phyloP scores from a whole-genome alignment of 257 asterid genomes.

The Rubia yunnanensis region DNA sequence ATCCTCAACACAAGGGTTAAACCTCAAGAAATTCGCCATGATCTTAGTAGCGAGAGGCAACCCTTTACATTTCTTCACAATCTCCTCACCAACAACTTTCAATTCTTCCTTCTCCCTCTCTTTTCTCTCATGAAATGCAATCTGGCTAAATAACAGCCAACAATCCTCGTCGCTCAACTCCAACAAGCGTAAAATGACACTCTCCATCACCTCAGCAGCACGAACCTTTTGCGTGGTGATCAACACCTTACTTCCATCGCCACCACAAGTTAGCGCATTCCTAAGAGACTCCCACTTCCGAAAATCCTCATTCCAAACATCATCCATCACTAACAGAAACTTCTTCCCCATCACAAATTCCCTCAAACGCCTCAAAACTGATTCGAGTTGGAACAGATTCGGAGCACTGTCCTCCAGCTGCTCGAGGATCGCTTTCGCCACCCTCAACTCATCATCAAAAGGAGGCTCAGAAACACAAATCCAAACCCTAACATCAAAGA shows the following conservation, averaged over 20 bases:
- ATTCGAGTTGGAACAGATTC: conserved; percentile 9
- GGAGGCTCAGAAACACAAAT: conserved; percentile 37
- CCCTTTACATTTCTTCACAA: conserved; percentile 34
- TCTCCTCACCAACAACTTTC: conserved; percentile 16
- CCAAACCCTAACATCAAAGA: conserved; percentile 23
- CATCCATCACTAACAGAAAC: conserved; percentile 29
- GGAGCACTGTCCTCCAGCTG: conserved; percentile 8
- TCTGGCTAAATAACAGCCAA: conserved; percentile 23
- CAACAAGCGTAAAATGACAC: conserved; percentile 11
- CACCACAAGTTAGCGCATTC: conserved; percentile 13
- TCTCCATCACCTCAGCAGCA: conserved; percentile 25
- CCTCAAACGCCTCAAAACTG: conserved; percentile 14
- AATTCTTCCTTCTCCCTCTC: conserved; percentile 9
- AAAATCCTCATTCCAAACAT: conserved; percentile 21
- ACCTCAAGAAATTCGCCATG: conserved; percentile 27
- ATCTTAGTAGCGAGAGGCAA: conserved; percentile 36
- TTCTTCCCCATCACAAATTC: conserved; percentile 1
- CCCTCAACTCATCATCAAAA: conserved; percentile 23
- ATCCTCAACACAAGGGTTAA: conserved; percentile 18
- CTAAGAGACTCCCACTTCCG: conserved; percentile 19
- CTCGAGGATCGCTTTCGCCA: conserved; percentile 31
- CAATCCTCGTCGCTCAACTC: conserved; percentile 21
- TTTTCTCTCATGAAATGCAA: conserved; percentile 17
- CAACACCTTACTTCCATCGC: conserved; percentile 24
- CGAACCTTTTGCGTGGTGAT: conserved; percentile 28